Base-by-base conservation (phyloP, 495 filamentous ascomycete species). In the Penicillium roqueforti region DNA sequence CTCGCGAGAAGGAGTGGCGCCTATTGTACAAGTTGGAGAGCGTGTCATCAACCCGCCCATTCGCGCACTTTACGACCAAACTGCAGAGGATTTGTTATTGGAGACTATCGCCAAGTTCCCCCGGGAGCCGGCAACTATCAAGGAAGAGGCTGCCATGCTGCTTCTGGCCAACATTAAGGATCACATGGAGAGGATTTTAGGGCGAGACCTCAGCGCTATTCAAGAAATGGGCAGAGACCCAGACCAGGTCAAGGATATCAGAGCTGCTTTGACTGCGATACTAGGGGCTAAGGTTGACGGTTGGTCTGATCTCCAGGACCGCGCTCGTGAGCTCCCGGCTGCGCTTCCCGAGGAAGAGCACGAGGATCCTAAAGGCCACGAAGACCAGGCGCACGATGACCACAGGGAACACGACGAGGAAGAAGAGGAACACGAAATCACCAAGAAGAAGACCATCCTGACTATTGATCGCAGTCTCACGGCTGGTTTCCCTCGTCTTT, bases 191-290 rank as follows among this genome's bases (percentile, higher is more conserved):
- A 76, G 74, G 47, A 70, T 77, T 25, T 60, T 77, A 11, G 75
- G 75, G 9, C 69, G 72, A 11, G 72, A 76, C 47, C 43, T 77
- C 51, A 71, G 66, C 5, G 75, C 72, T 28, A 77, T 77, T 5
- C 72, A 77, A 56, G 75, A 77, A 49, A 77, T 77, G 75, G 73
- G 73, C 6, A 66, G 71, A 53, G 73, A 77, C 23, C 75, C 75
- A 11, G 73, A 76, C 34, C 73, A 77, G 44, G 71, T 76, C 20
- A 75, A 76, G 47, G 73, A 77, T 45, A 76, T 77, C 32, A 70
- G 75, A 9, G 67, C 70, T 40, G 73, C 72, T 22, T 59, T 77
- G 48, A 75, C 75, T n/a, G 68, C 72, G 10, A 77, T 77, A 11
- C 59, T 77, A 11, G 73, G 73, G 16, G 70, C 73, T 25, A 77